Conservation (phyloP, 139 green algal genomes). For the Coccomyxa sp. region DNA sequence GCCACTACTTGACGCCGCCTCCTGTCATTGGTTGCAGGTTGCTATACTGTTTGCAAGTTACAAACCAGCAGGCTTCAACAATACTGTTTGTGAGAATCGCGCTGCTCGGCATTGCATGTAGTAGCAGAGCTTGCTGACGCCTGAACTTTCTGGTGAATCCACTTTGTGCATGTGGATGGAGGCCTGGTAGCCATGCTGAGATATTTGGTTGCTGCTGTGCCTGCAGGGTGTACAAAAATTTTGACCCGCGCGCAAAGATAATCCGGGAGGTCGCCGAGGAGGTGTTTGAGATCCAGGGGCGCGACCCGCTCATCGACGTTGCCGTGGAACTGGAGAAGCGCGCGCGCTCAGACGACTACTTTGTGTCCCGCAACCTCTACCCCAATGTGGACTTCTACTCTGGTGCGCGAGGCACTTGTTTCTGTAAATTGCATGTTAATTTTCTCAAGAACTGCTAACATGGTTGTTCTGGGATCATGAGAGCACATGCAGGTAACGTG, state of each 20-base stretch:
- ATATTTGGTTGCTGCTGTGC: no score
- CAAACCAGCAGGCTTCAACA: no score
- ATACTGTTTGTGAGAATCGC: no score
- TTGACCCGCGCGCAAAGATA: slow-evolving; percentile 93
- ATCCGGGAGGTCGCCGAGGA: slow-evolving; percentile 82
- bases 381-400: slow-evolving; percentile 99
- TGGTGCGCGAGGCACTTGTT: slow-evolving; percentile 24
- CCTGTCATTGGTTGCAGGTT: no score
- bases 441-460: background rate
- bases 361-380: slow-evolving; percentile 93
- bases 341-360: slow-evolving; percentile 74
- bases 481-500: background rate
- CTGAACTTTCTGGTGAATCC: no score
- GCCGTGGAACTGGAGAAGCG: slow-evolving; percentile 80
- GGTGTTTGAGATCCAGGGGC: slow-evolving; percentile 86
- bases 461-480: background rate
- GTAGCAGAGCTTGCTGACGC: no score
- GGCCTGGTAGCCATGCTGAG: no score
- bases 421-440: background rate
- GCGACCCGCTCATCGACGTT: slow-evolving; percentile 95
- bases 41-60: no score
- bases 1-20: no score
- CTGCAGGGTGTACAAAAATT: slow-evolving; percentile 98
- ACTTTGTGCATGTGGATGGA: no score
- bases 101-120: no score